phyloP scores from a whole-genome alignment of 2,329 filamentous ascomycete genomes.

The Cytospora chrysosperma region DNA sequence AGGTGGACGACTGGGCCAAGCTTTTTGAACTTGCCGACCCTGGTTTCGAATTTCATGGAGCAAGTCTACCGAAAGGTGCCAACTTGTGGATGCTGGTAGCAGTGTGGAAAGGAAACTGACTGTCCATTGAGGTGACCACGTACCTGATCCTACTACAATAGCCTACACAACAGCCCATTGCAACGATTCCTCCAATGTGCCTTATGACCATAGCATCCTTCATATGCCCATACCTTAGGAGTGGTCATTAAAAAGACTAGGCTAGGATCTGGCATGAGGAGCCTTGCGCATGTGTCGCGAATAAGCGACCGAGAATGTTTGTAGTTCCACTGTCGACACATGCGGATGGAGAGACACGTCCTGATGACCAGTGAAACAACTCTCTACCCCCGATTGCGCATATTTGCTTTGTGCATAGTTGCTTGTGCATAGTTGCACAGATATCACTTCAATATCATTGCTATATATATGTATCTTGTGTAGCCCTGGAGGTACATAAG shows the following conservation, averaged over 20 bases:
- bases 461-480: not conserved
- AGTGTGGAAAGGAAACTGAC: constrained; percentile 26
- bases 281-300: too few species aligned
- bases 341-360: not conserved
- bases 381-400: too few species aligned
- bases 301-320: not conserved
- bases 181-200: too few species aligned
- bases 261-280: too few species aligned
- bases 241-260: too few species aligned
- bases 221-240: too few species aligned
- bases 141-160: too few species aligned
- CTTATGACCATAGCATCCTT: too few species aligned
- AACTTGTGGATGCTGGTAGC: constrained; percentile 26
- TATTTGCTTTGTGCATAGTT: too few species aligned
- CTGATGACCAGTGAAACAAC: not conserved
- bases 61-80: constrained; percentile 25
- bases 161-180: too few species aligned
- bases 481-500: too few species aligned
- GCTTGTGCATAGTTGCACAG: not conserved
- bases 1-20: constrained; percentile 28
- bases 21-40: constrained; percentile 26
- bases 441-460: not conserved
- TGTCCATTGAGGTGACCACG: too few species aligned
- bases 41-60: constrained; percentile 27
- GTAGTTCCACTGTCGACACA: not conserved